A percentile compares a stretch with the other conserved stretches of the same genome.
These are phyloP conservation scores for Podaxis sp. DNA, from an alignment of 768 basidiomycete species.

Conservation along the genomic window DNA sequence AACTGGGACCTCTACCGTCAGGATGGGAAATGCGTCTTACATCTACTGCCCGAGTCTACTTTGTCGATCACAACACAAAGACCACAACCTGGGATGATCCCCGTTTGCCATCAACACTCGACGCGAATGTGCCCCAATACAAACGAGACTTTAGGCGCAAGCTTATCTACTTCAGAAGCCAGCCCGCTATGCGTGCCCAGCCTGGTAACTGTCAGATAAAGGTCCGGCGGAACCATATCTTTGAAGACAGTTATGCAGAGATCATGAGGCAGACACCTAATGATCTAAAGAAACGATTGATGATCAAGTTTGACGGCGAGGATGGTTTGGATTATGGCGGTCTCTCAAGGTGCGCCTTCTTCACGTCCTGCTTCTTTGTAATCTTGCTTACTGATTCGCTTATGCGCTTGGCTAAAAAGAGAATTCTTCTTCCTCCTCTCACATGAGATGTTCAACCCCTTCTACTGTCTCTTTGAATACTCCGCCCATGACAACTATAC, in stretches of 20 bases:
- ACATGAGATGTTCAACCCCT: conserved; percentile 99
- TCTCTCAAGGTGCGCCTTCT: conserved; percentile 73
- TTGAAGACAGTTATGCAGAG: conserved; percentile 99
- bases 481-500: conserved; percentile 99
- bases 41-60: conserved; percentile 96
- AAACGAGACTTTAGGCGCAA: conserved; percentile 99
- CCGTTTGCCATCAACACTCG: conserved; percentile 90
- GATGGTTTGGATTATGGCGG: conserved; percentile 99
- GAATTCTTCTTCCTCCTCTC: conserved; percentile 99
- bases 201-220: conserved; percentile 99
- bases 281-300: conserved; percentile 96
- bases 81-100: conserved; percentile 99
- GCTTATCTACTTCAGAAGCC: conserved; percentile 98
- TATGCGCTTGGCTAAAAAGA: conserved; percentile 40
- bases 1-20: conserved; percentile 93
- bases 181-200: conserved; percentile 96
- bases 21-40: conserved; percentile 99
- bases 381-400: background rate
- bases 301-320: conserved; percentile 99
- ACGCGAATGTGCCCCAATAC: conserved; percentile 98
- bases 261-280: conserved; percentile 99
- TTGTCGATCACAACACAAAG: conserved; percentile 99
- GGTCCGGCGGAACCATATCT: conserved; percentile 96
- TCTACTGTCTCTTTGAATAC: conserved; percentile 99
- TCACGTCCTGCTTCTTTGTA: background rate